Evolutionary conservation across 2,329 filamentous ascomycete species (phyloP), one percentile per base, ranked within the genome.

Genomic region (Fusarium sp.): DNA sequence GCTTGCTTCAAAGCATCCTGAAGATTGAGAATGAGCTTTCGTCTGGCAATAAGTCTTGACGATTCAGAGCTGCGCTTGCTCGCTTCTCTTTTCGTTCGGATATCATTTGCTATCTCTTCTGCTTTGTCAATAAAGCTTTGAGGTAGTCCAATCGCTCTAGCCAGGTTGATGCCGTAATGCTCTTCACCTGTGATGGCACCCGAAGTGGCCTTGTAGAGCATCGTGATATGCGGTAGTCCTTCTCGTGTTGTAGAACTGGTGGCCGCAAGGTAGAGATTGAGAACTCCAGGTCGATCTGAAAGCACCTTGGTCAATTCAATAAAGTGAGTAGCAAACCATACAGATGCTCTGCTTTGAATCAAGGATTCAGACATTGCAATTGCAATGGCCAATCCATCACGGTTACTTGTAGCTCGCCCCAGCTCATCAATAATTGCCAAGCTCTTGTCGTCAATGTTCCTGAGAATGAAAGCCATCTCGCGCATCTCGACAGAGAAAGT

Each of bases 251-350:
- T 75, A 0, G 83, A 83, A 46, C 90, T 88, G 43, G 94, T 86
- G 1, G 94, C 92, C 1, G 89, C 86, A 4, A 98, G 86, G 75
- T 98, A 94, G 4, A 97, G 82, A 70, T 93, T 97, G 25, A 94
- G 84, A 1, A 98, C 93, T 0, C 94, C 94, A 18, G 87, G 88
- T 13, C 92, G 88, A 68, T 94, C 90, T 3, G 87, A 84, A 64
- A 98, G 84, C 37, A 95, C 92, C 4, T 86, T 86, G 0, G 94
- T 91, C 4, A 99, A 84, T 65, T 98, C 93, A 37, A 88, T 85
- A 76, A 98, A 99, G 76, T 99, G 97, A 0, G 96, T 98, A 3
- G 91, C 93, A 79, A 99, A 99, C 90, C 93, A 98, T 0, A 98
- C 89, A 0, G 93, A 85, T 0, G 94, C 90, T 63, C 89, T 86